Evolutionary conservation across 768 basidiomycete genomes (phyloP), one percentile per base, ranked within the genome.

Genomic region (Cubamyces lactineus): DNA sequence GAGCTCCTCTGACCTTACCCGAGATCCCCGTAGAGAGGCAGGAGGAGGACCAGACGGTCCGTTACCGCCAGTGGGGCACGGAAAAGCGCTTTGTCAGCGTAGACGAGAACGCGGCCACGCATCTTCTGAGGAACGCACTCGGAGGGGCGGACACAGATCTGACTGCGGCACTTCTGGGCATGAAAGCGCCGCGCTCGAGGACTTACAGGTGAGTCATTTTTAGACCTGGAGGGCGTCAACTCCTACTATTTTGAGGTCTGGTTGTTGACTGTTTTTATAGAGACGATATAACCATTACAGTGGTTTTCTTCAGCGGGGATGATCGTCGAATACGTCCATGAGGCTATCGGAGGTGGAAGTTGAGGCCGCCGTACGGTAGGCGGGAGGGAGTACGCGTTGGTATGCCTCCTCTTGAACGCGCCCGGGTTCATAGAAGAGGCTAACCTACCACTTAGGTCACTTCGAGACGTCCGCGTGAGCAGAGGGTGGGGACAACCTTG

Each of bases 41-140:
- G 28, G 65, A 63, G 43, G 68, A 69, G 46, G 75, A 78, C 50
- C 59, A 70, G 47, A 75, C 78, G n/a, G 65, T 71, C 56, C 73
- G 75, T 66, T 75, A 81, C 68, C 62, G 64, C 21, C 68, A 72
- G 43, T 78, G 79, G 78, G 53, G 73, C 26, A 66, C 72, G 34
- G 64, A 76, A 57, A 80, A 82, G 67, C 69, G 55, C 39, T 82
- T 82, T 57, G 67, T 79, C 49, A 72, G 75, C 63, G 69, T 71
- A 53, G 78, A 82, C 62, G 65, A 61, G n/a, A 84, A 83, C 61
- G 78, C 77, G 23, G 78, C 79, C 0, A 79, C 78, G 6, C 84
- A 86, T 71, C 64, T 87, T 30, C 72, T 80, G 38, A 72, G 83
- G 53, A 86, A 86, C 63, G 82, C 82, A 1, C 73, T 86, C 0